Percentiles rank a stretch among this genome's conserved stretches.
These are phyloP conservation scores for Cladosporium sp. DNA, from an alignment of 2,329 filamentous ascomycete genomes.

Conservation along the genomic window DNA sequence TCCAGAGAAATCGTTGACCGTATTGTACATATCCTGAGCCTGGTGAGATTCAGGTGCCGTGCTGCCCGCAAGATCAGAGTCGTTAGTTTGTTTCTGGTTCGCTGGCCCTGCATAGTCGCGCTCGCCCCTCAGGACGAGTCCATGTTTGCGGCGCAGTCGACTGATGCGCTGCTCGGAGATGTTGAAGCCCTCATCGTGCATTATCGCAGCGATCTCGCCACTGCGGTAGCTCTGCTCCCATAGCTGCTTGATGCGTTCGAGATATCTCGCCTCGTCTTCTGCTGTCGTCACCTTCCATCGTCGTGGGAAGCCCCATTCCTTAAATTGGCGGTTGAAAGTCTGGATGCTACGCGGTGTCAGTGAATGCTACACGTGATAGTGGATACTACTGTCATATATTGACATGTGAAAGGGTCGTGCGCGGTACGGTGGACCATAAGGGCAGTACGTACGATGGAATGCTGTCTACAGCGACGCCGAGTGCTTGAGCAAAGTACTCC, in stretches of 20 bases:
- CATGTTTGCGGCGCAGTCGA: conserved; percentile 19
- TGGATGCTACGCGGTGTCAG: conserved; percentile 11
- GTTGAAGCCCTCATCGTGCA: conserved; percentile 72
- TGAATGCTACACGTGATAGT: neutral
- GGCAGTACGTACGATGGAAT: conserved; percentile 62
- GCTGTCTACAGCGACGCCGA: conserved; percentile 51
- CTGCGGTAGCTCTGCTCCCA: conserved; percentile 76
- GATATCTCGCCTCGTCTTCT: conserved; percentile 68
- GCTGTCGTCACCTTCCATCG: conserved; percentile 68
- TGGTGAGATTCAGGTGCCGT: neutral
- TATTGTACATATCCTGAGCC: neutral
- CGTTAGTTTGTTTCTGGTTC: conserved; percentile 3
- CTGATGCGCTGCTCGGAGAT: conserved; percentile 58
- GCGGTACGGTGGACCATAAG: conserved; percentile 2
- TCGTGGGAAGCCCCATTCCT: conserved; percentile 71
- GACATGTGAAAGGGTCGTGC: conserved; percentile 14
- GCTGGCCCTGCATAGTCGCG: conserved; percentile 26
- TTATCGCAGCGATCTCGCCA: conserved; percentile 69
- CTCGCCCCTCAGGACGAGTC: conserved; percentile 11
- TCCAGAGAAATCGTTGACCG: neutral
- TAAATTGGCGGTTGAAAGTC: conserved; percentile 33
- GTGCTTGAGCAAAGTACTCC: conserved; percentile 61
- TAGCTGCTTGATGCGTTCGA: conserved; percentile 71
- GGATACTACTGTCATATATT: neutral
- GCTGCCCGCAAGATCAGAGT: neutral